A percentile compares a stretch with the other conserved stretches of the same genome.
phyloP scores from a whole-genome alignment of 768 basidiomycete species.

The Pulveroboletus sp. region DNA sequence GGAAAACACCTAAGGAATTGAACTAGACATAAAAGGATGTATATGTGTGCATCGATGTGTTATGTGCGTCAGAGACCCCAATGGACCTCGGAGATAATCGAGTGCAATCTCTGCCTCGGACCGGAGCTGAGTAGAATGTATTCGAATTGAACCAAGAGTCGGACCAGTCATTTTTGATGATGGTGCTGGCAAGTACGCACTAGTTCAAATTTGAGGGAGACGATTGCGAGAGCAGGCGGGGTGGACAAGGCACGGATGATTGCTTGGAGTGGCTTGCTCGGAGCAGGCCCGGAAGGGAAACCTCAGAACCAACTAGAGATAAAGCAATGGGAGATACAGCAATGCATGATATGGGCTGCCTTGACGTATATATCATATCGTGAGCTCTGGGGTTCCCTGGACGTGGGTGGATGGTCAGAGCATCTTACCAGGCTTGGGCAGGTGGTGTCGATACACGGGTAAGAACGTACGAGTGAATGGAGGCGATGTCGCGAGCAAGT shows the following conservation, averaged over 20 bases:
- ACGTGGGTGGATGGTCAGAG: slow-evolving; percentile 40
- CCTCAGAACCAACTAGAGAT: slow-evolving; percentile 48
- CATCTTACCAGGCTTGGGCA: slow-evolving; percentile 54
- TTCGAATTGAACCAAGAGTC: slow-evolving; percentile 56
- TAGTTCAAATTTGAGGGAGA: slow-evolving; percentile 49
- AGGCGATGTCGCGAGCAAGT: slow-evolving; percentile 50
- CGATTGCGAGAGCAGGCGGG: slow-evolving; percentile 30
- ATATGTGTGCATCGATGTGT: background rate
- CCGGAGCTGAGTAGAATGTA: slow-evolving; percentile 34
- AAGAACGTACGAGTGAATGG: slow-evolving; percentile 48
- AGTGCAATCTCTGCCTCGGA: slow-evolving; percentile 53
- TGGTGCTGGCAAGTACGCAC: slow-evolving; percentile 54
- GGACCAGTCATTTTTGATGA: slow-evolving; percentile 70
- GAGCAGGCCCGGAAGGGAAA: slow-evolving; percentile 54
- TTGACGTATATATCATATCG: slow-evolving; percentile 58
- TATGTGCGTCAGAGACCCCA: background rate
- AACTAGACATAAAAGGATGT: slow-evolving; percentile 30
- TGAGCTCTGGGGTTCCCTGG: slow-evolving; percentile 33
- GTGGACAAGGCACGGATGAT: slow-evolving; percentile 59
- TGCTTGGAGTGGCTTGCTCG: slow-evolving; percentile 50
- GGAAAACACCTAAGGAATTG: slow-evolving; percentile 59
- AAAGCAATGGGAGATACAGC: background rate
- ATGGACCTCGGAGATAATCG: slow-evolving; percentile 48
- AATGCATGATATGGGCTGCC: slow-evolving; percentile 53
- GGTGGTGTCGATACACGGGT: background rate